A percentile compares a stretch with the other conserved stretches of the same genome.
Evolutionary conservation across 202 grass and related monocot genomes (phyloP).

Genomic region (Bolboschoenoplectus hybrid): DNA sequence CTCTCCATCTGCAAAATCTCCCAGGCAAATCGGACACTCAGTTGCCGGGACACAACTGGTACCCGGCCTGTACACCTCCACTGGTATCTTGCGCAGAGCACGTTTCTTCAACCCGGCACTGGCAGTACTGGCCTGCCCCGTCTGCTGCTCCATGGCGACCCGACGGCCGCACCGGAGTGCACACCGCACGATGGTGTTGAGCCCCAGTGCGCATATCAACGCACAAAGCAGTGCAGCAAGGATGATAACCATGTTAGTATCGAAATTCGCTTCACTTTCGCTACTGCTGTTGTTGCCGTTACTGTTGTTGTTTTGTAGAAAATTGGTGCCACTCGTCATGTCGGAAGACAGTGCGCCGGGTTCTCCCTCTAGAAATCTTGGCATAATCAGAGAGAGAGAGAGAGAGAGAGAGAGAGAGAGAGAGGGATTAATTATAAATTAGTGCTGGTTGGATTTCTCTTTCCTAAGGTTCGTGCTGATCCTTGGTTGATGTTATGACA

Average conservation of each 20-base stretch:
- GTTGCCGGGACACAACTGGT: conserved; percentile 10
- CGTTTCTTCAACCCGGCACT: conserved; percentile 45
- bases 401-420: not conserved
- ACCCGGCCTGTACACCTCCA: conserved; percentile 54
- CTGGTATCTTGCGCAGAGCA: conserved; percentile 59
- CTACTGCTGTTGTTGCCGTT: not conserved
- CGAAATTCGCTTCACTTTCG: conserved; percentile 40
- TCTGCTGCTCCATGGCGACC: conserved; percentile 35
- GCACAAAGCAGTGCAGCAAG: conserved; percentile 73
- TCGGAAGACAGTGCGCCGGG: not conserved
- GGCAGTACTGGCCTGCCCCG: not conserved
- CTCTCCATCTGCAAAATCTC: conserved; percentile 73
- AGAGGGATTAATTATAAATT: not conserved
- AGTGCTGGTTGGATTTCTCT: conserved; percentile 13
- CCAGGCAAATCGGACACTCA: conserved; percentile 77
- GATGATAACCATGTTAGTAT: conserved; percentile 67
- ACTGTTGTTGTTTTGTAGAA: conserved; percentile 34
- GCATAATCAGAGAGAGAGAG: conserved; percentile 4
- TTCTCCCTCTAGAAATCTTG: not conserved
- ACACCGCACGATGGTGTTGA: conserved; percentile 69
- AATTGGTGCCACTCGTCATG: conserved; percentile 15
- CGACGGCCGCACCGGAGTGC: conserved; percentile 41
- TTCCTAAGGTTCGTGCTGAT: conserved; percentile 28
- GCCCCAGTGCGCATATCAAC: conserved; percentile 59
- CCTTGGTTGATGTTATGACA: conserved; percentile 27